Evolutionary conservation across 345 rosid species (phyloP), one percentile per base, ranked within the genome.

Genomic region (Rhodomyrtus tomentosa): DNA sequence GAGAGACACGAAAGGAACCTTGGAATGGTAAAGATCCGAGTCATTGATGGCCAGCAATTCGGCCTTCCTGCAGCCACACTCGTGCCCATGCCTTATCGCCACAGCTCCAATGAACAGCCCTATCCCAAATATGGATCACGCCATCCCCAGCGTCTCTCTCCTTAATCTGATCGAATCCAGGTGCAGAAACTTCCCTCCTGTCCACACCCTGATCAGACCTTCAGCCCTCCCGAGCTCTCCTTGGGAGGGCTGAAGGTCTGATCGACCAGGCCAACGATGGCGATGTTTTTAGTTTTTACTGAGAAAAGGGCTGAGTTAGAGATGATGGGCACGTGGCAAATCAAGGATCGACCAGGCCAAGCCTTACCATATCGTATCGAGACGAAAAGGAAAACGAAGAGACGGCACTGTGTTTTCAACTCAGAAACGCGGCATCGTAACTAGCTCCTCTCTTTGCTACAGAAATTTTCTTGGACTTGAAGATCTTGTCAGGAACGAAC

Each of bases 61-160:
- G 56, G 98, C 96, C 56, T 83, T 90, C 50, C 86, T 85, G 84
- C 98, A 96, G 52, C 96, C 96, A 86, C 91, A 91, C 68, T 94
- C 96, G 53, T 89, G 93, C 8, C 96, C 98, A 81, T 94, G 85
- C 51, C 98, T 88, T 86, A 96, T 87, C 21, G 98, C 99, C 52
- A 96, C 93, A 87, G 99, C 98, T 89, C 98, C 98, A 45, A 96
- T 89, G 83, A 94, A 92, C 89, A 95, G 88, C 83, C 98, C 98
- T 85, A 93, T 91, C 51, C 99, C 99, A 86, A 95, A 92, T 55
- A 93, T 91, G 16, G 96, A 95, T 51, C 84, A 91, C 81, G 94
- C 96, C 95, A 93, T 91, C 36, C 91, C 91, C 76, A 89, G 40
- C 3, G 40, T 38, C 40, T 38, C 40, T 38, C 40, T 93, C 45